Evolutionary conservation across 768 basidiomycete species (phyloP).

Genomic region (Neoboletus brunneissimus): DNA sequence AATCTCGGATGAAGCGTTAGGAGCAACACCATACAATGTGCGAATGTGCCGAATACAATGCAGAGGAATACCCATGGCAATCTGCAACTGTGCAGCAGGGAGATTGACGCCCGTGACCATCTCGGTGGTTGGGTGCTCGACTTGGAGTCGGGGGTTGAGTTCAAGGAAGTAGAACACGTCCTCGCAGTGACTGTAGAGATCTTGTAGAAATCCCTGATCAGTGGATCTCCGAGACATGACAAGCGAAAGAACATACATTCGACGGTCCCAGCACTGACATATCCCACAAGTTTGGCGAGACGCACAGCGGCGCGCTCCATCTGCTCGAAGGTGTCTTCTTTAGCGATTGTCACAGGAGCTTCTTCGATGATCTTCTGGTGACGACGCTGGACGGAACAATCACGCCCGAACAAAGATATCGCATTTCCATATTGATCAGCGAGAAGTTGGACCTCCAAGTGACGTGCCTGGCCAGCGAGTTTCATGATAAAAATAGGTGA

Average conservation of each 20-base stretch:
- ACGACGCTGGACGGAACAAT: conserved; percentile 98
- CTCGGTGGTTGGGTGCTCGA: conserved; percentile 99
- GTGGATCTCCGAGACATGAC: background rate
- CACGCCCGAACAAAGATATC: conserved; percentile 97
- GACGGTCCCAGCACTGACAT: conserved; percentile 97
- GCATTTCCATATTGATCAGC: conserved; percentile 99
- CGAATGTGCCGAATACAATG: conserved; percentile 96
- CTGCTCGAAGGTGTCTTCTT: conserved; percentile 85
- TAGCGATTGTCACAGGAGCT: conserved; percentile 97
- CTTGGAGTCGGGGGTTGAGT: conserved; percentile 98
- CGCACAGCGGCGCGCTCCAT: conserved; percentile 99
- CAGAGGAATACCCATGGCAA: conserved; percentile 97
- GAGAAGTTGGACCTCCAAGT: conserved; percentile 96
- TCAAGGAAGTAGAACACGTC: conserved; percentile 98
- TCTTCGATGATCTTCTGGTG: conserved; percentile 99
- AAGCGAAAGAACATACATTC: conserved; percentile 59
- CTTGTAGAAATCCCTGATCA: conserved; percentile 37
- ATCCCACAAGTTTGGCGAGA: conserved; percentile 97
- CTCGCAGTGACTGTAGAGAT: conserved; percentile 92
- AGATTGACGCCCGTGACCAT: conserved; percentile 99
- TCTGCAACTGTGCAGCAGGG: conserved; percentile 93
- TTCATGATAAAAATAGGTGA: conserved; percentile 99
- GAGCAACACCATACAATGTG: conserved; percentile 91
- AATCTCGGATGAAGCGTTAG: conserved; percentile 84
- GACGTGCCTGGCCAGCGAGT: conserved; percentile 94